These are phyloP conservation scores for Desmodesmus armatus DNA, from an alignment of 139 green algal genomes.

Conservation along the genomic window DNA sequence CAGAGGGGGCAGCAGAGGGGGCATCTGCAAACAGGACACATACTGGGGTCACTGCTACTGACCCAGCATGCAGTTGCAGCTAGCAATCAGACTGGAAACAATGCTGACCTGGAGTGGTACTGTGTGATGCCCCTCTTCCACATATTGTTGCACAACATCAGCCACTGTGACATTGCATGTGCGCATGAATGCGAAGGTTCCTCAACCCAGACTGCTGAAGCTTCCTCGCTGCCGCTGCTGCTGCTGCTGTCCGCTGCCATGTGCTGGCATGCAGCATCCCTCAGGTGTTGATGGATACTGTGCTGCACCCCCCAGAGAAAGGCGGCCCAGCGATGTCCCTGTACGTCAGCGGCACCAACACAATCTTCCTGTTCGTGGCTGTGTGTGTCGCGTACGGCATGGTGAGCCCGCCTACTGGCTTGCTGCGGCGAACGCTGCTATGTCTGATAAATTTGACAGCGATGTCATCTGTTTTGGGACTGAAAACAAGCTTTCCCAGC, in stretches of 20 bases:
- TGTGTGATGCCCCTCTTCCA: too few species aligned
- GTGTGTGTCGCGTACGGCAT: conserved; percentile 80
- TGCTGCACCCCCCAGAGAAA: conserved; percentile 1
- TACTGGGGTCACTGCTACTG: neutral
- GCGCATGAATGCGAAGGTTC: neutral
- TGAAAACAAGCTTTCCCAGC: too few species aligned
- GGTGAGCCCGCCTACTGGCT: conserved; percentile 67
- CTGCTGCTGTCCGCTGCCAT: neutral
- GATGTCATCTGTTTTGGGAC: too few species aligned
- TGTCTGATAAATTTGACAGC: neutral
- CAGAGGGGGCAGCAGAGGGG: too few species aligned
- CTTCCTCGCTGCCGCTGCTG: neutral
- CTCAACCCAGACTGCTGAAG: neutral
- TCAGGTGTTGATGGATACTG: conserved; percentile 18
- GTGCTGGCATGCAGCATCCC: neutral
- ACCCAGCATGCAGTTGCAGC: neutral
- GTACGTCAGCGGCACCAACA: conserved; percentile 85
- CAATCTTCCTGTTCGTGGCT: conserved; percentile 86
- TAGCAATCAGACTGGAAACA: neutral
- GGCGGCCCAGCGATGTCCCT: conserved; percentile 68
- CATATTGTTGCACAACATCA: neutral
- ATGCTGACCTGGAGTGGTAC: too few species aligned
- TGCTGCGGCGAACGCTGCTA: neutral
- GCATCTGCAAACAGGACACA: too few species aligned
- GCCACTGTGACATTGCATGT: too few species aligned